Evolutionary conservation across 1,139 yeast species (phyloP).

Genomic region (Sugiyamaella pinicola): DNA sequence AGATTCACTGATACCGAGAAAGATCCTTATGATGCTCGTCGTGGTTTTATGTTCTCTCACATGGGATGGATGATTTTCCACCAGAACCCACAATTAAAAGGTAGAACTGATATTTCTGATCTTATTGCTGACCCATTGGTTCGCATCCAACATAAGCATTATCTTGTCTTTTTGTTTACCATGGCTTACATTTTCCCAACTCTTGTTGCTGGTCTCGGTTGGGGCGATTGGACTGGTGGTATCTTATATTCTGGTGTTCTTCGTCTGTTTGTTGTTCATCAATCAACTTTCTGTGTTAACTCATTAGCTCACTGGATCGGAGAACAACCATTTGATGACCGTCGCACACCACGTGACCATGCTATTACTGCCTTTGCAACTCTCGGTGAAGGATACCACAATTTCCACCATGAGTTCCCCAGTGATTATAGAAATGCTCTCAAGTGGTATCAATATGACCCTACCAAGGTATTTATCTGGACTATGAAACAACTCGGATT

Average conservation of each 20-base stretch:
- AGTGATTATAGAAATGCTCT: conserved; percentile 97
- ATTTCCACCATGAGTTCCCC: conserved; percentile 99
- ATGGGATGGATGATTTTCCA: conserved; percentile 96
- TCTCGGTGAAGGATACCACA: conserved; percentile 98
- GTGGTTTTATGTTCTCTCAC: conserved; percentile 94
- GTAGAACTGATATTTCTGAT: conserved; percentile 95
- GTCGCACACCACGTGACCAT: conserved; percentile 97
- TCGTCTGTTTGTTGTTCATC: conserved; percentile 84
- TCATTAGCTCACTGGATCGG: conserved; percentile 99
- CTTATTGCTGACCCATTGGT: conserved; percentile 89
- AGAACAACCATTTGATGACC: conserved; percentile 95
- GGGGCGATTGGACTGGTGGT: conserved; percentile 94
- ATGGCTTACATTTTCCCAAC: conserved; percentile 77
- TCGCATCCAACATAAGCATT: conserved; percentile 91
- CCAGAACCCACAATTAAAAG: conserved; percentile 92
- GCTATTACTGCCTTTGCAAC: conserved; percentile 91
- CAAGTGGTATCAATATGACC: conserved; percentile 98
- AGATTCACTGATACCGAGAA: conserved; percentile 94
- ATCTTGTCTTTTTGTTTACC: conserved; percentile 64
- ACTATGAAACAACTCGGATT: conserved; percentile 73
- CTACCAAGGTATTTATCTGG: conserved; percentile 84
- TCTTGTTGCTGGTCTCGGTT: conserved; percentile 70
- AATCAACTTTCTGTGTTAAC: conserved; percentile 97
- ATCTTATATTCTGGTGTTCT: conserved; percentile 87
- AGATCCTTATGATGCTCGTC: conserved; percentile 97